Percentiles rank a stretch among this genome's conserved stretches.
These are phyloP conservation scores for Henckelia pumila DNA, from an alignment of 257 asterid species.

Conservation along the genomic window DNA sequence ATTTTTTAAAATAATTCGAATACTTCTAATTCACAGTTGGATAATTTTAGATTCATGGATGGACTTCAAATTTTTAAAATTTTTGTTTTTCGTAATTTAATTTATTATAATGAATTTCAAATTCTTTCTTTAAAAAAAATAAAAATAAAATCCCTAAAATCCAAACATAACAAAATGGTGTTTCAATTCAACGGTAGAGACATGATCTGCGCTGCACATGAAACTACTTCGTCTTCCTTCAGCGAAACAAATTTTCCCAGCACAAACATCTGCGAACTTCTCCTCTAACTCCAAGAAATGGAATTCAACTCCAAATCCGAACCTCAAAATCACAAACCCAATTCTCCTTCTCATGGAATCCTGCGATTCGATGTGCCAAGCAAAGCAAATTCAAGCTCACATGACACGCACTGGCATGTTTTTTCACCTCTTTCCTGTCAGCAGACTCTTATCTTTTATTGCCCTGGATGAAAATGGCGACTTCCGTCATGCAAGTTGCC, in stretches of 20 bases:
- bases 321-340: constrained; percentile 65
- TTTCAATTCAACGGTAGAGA: not conserved
- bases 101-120: too few species aligned
- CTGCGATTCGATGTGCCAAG: constrained; percentile 66
- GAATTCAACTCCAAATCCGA: constrained; percentile 55
- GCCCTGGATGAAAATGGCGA: constrained; percentile 62
- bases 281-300: constrained; percentile 50
- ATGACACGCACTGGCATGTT: constrained; percentile 67
- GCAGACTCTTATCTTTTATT: constrained; percentile 61
- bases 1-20: too few species aligned
- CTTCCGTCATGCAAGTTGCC: constrained; percentile 42
- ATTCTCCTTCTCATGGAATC: constrained; percentile 72
- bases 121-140: too few species aligned
- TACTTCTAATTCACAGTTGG: too few species aligned
- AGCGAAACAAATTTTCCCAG: constrained; percentile 7
- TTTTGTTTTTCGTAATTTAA: too few species aligned
- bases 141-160: too few species aligned
- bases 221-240: constrained; percentile 16
- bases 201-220: constrained; percentile 5
- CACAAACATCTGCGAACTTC: constrained; percentile 14
- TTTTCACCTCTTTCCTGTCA: constrained; percentile 65
- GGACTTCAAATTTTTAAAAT: too few species aligned
- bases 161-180: too few species aligned
- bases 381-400: constrained; percentile 73
- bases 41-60: too few species aligned